Base-by-base conservation (phyloP, 164 flowering plant species). In the Nymphaea thermarum region DNA sequence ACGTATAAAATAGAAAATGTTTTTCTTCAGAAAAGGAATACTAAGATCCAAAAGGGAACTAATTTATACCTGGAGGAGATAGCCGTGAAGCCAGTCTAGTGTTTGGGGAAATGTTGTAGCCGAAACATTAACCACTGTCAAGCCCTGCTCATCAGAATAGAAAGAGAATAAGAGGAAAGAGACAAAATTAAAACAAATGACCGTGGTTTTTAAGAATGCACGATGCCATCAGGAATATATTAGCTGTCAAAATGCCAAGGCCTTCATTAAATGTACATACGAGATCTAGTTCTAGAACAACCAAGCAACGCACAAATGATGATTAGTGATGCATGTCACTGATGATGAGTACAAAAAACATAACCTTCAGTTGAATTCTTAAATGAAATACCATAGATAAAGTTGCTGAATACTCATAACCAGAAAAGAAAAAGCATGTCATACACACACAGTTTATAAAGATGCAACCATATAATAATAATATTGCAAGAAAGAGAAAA, bases 41-140 rank as follows among this genome's bases (percentile, higher is more conserved):
- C 12, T 6, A 6, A 4, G 12, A 47, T 47, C 11, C 55, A 47
- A 47, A 47, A 47, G 55, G 55, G 55, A 2, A 47, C 12, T 4
- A 7, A 6, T 4, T 2, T 12, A 47, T 78, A 93, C 98, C 97
- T 91, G 91, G 75, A 94, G 93, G 74, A 94, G 91, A 82, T 94
- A 79, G 66, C 83, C 75, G 71, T 90, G 99, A 79, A 94, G 82
- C 93, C 92, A 85, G 84, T 94, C 99, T 73, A 94, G 70, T 62
- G 96, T 88, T 77, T 91, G 99, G 11, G 99, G 98, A 73, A 95
- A 95, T 45, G 98, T 88, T 67, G 96, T 88, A 55, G 99, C 93
- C 53, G 98, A 90, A 76, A 88, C 80, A 75, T 84, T 90, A 62
- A 84, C 96, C 65, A 91, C 98, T 14, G 87, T 82, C 75, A 88